phyloP scores from a whole-genome alignment of 768 basidiomycete genomes.

The Rhodotorula toruloides region DNA sequence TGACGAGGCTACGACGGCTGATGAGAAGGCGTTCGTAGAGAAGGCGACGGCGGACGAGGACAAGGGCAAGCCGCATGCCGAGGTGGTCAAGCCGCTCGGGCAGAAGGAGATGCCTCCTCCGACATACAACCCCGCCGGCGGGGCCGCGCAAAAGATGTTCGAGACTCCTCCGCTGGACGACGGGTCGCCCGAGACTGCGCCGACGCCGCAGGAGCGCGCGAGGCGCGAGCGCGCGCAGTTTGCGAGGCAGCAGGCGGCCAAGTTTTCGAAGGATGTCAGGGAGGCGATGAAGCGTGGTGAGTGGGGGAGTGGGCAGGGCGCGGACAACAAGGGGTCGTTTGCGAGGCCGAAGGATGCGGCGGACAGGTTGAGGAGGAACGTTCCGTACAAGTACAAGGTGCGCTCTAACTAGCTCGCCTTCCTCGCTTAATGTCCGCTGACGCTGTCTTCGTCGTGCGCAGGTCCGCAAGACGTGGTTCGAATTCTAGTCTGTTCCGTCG shows the following conservation, averaged over 20 bases:
- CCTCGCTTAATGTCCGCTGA: not conserved
- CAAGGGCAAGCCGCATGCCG: slow-evolving; percentile 5
- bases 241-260: slow-evolving; percentile 37
- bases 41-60: slow-evolving; percentile 12
- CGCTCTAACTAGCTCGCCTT: not conserved
- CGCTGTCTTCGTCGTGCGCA: not conserved
- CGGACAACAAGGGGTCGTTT: slow-evolving; percentile 23
- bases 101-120: not conserved
- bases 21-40: slow-evolving; percentile 14
- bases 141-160: not conserved
- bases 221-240: slow-evolving; percentile 31
- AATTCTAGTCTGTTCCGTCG: too few species aligned
- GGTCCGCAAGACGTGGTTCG: slow-evolving; percentile 10
- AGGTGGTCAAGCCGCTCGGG: not conserved
- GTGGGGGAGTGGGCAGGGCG: too few species aligned
- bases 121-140: slow-evolving; percentile 8
- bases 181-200: not conserved
- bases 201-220: slow-evolving; percentile 20
- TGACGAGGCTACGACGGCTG: slow-evolving; percentile 13
- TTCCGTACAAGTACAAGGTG: slow-evolving; percentile 43
- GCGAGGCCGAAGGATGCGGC: slow-evolving; percentile 40
- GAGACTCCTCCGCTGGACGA: too few species aligned
- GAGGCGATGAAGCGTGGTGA: slow-evolving; percentile 40
- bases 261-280: slow-evolving; percentile 30
- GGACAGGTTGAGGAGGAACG: slow-evolving; percentile 37